phyloP scores from a whole-genome alignment of 345 rosid species.

The Eucalyptus virginea region DNA sequence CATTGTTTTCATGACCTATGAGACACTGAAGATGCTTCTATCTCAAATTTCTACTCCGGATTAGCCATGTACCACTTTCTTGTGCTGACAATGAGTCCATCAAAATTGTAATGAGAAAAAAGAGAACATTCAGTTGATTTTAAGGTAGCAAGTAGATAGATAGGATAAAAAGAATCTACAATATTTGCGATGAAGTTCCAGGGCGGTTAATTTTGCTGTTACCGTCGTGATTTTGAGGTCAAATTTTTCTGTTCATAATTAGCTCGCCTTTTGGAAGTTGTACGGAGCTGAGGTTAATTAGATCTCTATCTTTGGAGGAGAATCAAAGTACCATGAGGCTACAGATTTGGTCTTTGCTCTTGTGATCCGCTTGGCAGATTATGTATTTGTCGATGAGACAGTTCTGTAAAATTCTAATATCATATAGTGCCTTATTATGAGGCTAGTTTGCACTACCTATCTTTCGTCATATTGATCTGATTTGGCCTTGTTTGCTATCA shows the following conservation, averaged over 20 bases:
- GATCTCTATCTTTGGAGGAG: neutral
- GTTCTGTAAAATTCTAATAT: neutral
- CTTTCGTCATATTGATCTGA: neutral
- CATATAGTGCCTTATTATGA: neutral
- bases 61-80: neutral
- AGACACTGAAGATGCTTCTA: conserved; percentile 49
- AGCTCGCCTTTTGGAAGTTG: neutral
- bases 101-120: neutral
- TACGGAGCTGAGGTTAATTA: neutral
- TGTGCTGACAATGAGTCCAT: neutral
- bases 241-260: conserved; percentile 21
- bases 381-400: neutral
- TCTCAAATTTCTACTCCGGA: conserved; percentile 17
- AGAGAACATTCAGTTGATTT: neutral
- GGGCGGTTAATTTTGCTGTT: conserved; percentile 43
- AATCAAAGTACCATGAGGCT: neutral
- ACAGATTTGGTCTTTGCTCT: neutral
- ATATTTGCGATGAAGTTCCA: neutral
- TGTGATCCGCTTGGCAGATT: neutral
- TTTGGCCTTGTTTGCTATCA: neutral
- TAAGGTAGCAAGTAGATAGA: neutral
- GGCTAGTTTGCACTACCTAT: neutral
- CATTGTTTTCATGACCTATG: conserved; percentile 85
- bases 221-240: conserved; percentile 4
- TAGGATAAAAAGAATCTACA: neutral